phyloP scores from a whole-genome alignment of 2,329 filamentous ascomycete genomes.

The Myriosclerotinia curreyana region DNA sequence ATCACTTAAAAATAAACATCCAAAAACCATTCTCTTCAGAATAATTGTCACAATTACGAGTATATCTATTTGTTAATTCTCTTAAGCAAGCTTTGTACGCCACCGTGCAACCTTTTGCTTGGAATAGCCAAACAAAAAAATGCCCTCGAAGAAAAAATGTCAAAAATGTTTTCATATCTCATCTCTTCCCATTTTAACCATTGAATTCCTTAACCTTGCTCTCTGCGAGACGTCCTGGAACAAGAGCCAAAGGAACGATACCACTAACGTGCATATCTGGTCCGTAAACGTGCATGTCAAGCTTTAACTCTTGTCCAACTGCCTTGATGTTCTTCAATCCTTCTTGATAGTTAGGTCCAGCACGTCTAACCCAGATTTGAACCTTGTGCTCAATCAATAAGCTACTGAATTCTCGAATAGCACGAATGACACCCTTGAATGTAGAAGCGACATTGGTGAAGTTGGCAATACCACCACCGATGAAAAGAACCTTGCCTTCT shows the following conservation, averaged over 20 bases:
- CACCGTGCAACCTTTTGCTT: slow-evolving; percentile 28
- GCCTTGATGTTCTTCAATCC: slow-evolving; percentile 99
- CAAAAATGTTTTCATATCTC: slow-evolving; percentile 26
- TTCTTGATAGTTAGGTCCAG: slow-evolving; percentile 98
- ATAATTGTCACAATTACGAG: slow-evolving; percentile 32
- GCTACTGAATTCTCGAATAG: slow-evolving; percentile 83
- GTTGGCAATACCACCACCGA: slow-evolving; percentile 99
- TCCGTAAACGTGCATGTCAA: slow-evolving; percentile 89
- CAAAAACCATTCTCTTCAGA: not conserved
- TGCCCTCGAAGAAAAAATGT: slow-evolving; percentile 28
- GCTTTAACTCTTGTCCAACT: slow-evolving; percentile 86
- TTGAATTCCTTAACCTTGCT: slow-evolving; percentile 59
- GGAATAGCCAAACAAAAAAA: slow-evolving; percentile 26
- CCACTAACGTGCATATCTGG: slow-evolving; percentile 87
- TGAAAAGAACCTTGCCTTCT: slow-evolving; percentile 98
- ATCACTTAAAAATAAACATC: not conserved
- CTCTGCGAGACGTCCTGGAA: slow-evolving; percentile 62
- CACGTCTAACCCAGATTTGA: slow-evolving; percentile 89
- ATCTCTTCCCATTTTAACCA: slow-evolving; percentile 30
- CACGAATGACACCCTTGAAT: slow-evolving; percentile 99
- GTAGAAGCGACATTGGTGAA: slow-evolving; percentile 99
- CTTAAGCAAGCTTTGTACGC: slow-evolving; percentile 34
- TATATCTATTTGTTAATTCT: slow-evolving; percentile 37
- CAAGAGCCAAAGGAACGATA: slow-evolving; percentile 88
- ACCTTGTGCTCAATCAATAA: slow-evolving; percentile 93